Evolutionary conservation across 495 filamentous ascomycete genomes (phyloP), one percentile per base, ranked within the genome.

Genomic region (Neurospora tetraspora): DNA sequence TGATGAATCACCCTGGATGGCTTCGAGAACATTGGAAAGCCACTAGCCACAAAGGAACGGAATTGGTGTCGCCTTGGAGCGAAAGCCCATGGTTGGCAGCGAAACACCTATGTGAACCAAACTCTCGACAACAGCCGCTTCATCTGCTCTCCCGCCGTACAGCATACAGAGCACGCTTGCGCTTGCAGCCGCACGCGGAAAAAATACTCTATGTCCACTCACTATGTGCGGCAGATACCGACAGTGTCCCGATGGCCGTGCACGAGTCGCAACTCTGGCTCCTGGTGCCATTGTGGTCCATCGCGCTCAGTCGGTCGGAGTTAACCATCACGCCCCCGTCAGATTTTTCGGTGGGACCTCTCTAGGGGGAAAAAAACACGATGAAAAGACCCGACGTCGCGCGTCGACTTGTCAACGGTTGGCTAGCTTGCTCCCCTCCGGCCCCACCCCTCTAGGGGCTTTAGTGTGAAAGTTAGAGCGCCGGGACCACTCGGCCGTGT

Each of bases 401-500:
- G 53, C 53, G 53, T 65, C 53, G 27, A 65, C 53, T 65, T 18
- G 53, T 65, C 53, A 65, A 65, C 53, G 27, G 27, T 65, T 65
- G 53, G 53, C 53, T 65, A 65, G 27, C 53, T 27, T 27, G 7
- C 23, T 36, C 27, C 27, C 6, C 53, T 65, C 53, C 53, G 53
- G 53, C 27, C 53, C 53, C 53, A 65, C 53, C 14, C 4, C 53
- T 61, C 14, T 16, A 34, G 53, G 34, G 27, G 12, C 27, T 65
- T 65, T 65, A 34, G 53, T 65, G 53, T 34, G 53, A 34, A 65
- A 36, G 53, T 65, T 65, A 18, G 53, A 65, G 27, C 53, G 53
- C 53, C 27, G 53, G 53, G 53, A 65, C 53, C 53, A 65, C 53
- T 65, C 53, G 53, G 53, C 27, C 36, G 72, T 70, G 73, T 75